Evolutionary conservation across 2,329 filamentous ascomycete genomes (phyloP).

Genomic region (Didymella keratinophila): DNA sequence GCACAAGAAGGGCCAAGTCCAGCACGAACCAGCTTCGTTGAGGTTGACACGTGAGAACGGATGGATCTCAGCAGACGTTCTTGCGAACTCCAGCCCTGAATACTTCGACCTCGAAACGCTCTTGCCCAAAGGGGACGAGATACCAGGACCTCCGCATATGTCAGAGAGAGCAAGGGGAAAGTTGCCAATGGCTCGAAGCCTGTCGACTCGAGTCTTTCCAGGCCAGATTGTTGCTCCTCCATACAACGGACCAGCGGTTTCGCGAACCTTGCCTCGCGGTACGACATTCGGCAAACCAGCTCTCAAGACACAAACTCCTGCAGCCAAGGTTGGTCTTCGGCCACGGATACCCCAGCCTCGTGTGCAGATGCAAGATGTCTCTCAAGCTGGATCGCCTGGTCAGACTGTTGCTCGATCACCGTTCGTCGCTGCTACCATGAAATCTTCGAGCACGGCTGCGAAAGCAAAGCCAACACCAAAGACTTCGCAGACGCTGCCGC

Average conservation of each 20-base stretch:
- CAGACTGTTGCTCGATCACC: background rate
- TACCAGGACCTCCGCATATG: background rate
- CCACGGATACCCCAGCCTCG: background rate
- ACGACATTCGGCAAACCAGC: background rate
- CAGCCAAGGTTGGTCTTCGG: background rate
- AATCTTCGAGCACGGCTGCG: background rate
- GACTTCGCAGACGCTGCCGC: background rate
- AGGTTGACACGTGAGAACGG: background rate
- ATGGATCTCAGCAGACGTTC: background rate
- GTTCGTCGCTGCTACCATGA: background rate
- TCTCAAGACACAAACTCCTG: background rate
- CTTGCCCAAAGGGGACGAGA: background rate
- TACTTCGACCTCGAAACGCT: background rate
- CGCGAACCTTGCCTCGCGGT: background rate
- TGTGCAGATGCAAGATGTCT: background rate
- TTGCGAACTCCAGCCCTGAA: background rate
- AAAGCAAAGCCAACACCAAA: background rate
- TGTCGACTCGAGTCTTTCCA: background rate
- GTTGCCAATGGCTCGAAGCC: background rate
- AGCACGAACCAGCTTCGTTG: background rate
- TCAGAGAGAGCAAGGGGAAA: background rate
- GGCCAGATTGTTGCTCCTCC: background rate
- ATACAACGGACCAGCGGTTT: background rate
- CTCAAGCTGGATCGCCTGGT: background rate
- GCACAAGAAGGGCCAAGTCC: background rate